Base-by-base conservation (phyloP, 306 rosid species). In the Dryas alaskensis region DNA sequence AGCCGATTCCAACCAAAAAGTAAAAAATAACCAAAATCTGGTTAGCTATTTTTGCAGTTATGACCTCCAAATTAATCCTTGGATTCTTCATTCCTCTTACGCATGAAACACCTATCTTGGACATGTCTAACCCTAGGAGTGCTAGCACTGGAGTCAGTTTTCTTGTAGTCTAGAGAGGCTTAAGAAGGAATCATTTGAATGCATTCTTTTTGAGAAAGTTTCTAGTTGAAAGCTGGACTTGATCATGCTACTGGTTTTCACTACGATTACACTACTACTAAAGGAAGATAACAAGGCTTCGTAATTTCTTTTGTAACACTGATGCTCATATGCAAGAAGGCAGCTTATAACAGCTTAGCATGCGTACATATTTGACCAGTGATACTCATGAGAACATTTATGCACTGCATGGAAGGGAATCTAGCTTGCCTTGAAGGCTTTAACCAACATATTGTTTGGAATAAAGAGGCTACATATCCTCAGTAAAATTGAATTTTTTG, bases 341-440 rank as follows among this genome's bases (percentile, higher is more conserved):
- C 37, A 63, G 6, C 22, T 16, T 9, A 27, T 14, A 63, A 37
- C 17, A 2, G 27, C 27, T 63, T 63, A 62, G 25, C 67, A 13
- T 62, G 14, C 49, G 16, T 63, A 10, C 50, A 37, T 22, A 11
- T 67, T 7, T 27, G 72, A 14, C 22, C 25, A 3, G 4, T 31
- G 17, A 14, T 67, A 22, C 57, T 25, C 25, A 7, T 50, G 25
- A 7, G 60, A 67, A 67, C 46, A 14, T 8, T 5, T 31, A 47
- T 66, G 60, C 17, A 40, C 8, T 39, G 43, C 7, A 57, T 16
- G 50, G 62, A 52, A 47, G 43, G 71, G 59, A 67, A 70, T 70
- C 25, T 51, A 6, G 9, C 58, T 10, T 10, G 22, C 8, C 63
- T 40, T 2, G 0, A 5, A 42, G 67, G 40, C 49, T 63, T 16